These are phyloP conservation scores for Rhizopus arrhizus DNA, from an alignment of 371 early-diverging fungal genomes.

Conservation along the genomic window DNA sequence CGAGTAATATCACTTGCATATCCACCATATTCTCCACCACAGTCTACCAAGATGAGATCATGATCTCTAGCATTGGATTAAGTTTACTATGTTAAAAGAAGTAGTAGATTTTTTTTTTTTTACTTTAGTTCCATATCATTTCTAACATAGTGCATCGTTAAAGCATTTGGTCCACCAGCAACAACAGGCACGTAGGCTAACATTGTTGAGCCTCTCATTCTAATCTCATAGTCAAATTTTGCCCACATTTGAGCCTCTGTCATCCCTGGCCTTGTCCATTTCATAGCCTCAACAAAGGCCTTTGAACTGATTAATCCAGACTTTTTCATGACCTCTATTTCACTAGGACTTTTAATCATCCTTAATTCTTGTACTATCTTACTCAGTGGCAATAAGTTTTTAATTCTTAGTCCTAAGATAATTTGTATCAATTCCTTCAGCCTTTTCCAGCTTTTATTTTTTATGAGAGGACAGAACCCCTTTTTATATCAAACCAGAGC, in stretches of 20 bases:
- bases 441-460: not conserved
- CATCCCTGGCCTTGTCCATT: constrained; percentile 67
- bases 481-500: constrained; percentile 14
- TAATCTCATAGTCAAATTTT: constrained; percentile 75
- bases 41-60: constrained; percentile 88
- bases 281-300: constrained; percentile 77
- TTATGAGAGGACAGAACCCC: constrained; percentile 13
- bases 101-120: not conserved
- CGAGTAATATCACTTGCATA: constrained; percentile 94
- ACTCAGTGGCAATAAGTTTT: constrained; percentile 57
- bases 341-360: constrained; percentile 75
- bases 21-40: constrained; percentile 86
- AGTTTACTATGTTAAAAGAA: not conserved
- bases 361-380: constrained; percentile 73
- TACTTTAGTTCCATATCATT: constrained; percentile 76
- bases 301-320: constrained; percentile 78
- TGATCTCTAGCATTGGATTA: constrained; percentile 57
- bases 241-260: constrained; percentile 81
- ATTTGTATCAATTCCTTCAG: not conserved
- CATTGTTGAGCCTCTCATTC: constrained; percentile 71
- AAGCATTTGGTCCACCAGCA: constrained; percentile 87
- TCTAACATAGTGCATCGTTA: constrained; percentile 91
- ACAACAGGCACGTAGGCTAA: constrained; percentile 96
- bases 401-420: constrained; percentile 31
- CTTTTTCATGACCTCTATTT: constrained; percentile 78